A percentile compares a stretch with the other conserved stretches of the same genome.
phyloP scores from a whole-genome alignment of 23 red algal genomes.

The Pyropia yezoensis region DNA sequence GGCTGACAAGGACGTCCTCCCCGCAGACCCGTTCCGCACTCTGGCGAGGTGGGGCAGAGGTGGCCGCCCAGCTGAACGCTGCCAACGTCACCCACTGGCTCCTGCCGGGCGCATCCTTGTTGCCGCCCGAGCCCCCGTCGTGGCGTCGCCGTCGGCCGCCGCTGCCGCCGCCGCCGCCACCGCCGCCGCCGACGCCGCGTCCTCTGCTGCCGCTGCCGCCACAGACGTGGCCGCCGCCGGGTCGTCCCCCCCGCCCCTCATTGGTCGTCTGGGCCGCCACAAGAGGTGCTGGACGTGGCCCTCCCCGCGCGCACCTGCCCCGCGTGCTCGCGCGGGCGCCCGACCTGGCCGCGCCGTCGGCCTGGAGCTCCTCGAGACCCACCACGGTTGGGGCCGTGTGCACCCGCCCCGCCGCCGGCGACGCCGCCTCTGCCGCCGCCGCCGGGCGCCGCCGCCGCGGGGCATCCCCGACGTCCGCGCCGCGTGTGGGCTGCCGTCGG shows the following conservation, averaged over 20 bases:
- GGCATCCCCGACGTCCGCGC: conserved; percentile 19
- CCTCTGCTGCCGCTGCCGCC: conserved; percentile 9
- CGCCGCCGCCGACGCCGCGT: neutral
- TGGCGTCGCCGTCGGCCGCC: no score
- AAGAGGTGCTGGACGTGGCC: conserved; percentile 39
- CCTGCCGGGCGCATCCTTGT: conserved; percentile 24
- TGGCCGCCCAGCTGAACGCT: conserved; percentile 15
- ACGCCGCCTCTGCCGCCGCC: no score
- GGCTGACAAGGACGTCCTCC: no score
- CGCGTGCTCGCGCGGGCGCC: conserved; percentile 19
- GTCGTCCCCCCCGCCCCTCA: no score
- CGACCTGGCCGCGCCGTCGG: conserved; percentile 6
- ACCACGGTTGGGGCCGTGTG: conserved; percentile 9
- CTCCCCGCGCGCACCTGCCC: conserved; percentile 23
- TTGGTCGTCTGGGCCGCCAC: conserved; percentile 22
- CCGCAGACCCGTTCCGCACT: neutral
- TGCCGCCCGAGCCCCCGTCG: neutral
- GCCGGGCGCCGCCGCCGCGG: no score
- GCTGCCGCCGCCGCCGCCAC: neutral
- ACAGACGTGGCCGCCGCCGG: no score
- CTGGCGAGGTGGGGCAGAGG: conserved; percentile 9
- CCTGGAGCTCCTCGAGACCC: conserved; percentile 35
- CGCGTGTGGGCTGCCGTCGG: conserved; percentile 10
- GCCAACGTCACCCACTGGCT: conserved; percentile 41
- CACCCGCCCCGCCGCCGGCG: no score